Percentiles rank a stretch among this genome's conserved stretches.
Conservation (phyloP, 441 rosid species). For the Pelargonium myrrhifolium region DNA sequence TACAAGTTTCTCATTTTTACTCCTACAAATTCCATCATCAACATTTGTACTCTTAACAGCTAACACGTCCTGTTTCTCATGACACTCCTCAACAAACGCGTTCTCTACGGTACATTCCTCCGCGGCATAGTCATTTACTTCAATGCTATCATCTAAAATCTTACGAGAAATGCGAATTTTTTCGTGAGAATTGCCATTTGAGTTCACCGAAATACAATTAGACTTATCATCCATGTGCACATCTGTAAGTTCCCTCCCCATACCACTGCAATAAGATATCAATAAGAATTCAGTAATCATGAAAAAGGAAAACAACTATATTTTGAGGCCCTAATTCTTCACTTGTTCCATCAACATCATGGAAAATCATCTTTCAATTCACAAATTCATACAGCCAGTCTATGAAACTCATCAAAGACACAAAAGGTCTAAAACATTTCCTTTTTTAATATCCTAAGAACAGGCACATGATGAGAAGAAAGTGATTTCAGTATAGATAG, state of each 20-base stretch:
- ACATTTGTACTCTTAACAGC: slow-evolving; percentile 46
- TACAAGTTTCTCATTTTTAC: slow-evolving; percentile 26
- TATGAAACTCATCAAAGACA: background rate
- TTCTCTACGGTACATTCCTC: slow-evolving; percentile 38
- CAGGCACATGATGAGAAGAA: too few species aligned
- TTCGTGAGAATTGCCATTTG: slow-evolving; percentile 32
- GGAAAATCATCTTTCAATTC: background rate
- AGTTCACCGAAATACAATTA: slow-evolving; percentile 32
- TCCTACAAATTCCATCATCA: slow-evolving; percentile 22
- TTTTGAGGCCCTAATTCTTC: too few species aligned
- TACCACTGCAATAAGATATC: slow-evolving; percentile 42
- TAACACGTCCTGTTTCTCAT: slow-evolving; percentile 36
- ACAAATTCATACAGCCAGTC: background rate
- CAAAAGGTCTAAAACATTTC: background rate
- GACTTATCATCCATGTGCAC: slow-evolving; percentile 53
- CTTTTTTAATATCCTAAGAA: background rate
- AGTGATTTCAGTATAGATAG: background rate
- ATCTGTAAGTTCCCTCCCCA: slow-evolving; percentile 66
- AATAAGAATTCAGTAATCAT: background rate
- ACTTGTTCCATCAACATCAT: background rate
- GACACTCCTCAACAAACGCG: slow-evolving; percentile 25
- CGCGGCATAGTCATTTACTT: slow-evolving; percentile 47
- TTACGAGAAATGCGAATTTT: slow-evolving; percentile 43
- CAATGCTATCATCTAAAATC: slow-evolving; percentile 34
- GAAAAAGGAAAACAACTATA: too few species aligned